Evolutionary conservation across 148 eudicot genomes (phyloP).

Genomic region (Persicaria maculosa): DNA sequence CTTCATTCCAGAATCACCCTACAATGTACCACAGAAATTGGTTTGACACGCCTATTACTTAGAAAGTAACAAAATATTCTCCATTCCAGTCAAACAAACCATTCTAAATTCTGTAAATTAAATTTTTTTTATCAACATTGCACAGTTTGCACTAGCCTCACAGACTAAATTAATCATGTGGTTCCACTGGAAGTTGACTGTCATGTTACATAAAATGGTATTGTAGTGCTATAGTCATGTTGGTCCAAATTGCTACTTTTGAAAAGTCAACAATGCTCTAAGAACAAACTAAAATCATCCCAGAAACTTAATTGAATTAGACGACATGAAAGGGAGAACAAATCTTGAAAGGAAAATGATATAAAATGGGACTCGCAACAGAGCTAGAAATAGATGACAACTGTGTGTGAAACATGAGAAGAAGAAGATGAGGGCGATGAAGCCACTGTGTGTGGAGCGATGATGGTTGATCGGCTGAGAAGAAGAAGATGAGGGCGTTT

Average conservation of each 20-base stretch:
- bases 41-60: neutral
- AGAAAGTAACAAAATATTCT: neutral
- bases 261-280: neutral
- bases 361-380: no score
- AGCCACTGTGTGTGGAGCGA: no score
- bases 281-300: neutral
- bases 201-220: no score
- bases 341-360: no score
- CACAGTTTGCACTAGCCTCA: neutral
- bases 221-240: no score
- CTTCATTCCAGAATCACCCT: constrained; percentile 95
- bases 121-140: no score
- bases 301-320: neutral
- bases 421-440: no score
- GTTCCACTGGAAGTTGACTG: neutral
- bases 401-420: no score
- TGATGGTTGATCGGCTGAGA: no score
- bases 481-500: no score
- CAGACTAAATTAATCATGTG: neutral
- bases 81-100: neutral
- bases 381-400: no score
- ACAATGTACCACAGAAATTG: neutral
- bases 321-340: no score
- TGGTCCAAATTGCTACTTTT: neutral
- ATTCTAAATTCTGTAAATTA: neutral